A percentile compares a stretch with the other conserved stretches of the same genome.
Conservation (phyloP, 495 filamentous ascomycete species). For the Aspergillus sparsus region DNA sequence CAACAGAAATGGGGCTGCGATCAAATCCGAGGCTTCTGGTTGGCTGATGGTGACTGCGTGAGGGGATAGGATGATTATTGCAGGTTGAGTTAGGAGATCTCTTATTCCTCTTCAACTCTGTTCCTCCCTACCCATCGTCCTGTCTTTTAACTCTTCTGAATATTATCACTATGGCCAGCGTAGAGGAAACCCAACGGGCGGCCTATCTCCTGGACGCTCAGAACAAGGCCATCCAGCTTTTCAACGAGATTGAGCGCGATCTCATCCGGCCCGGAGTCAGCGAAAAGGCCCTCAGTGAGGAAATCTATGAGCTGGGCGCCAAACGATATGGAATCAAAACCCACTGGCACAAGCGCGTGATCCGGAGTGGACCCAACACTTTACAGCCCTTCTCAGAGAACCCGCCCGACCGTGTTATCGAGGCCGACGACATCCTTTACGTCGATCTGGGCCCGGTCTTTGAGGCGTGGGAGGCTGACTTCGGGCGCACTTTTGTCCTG, state of each 20-base stretch:
- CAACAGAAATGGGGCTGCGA: no score
- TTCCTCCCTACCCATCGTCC: no score
- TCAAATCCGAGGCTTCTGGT: no score
- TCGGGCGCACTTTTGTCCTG: constrained; percentile 51
- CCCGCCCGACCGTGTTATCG: constrained; percentile 50
- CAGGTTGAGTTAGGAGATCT: no score
- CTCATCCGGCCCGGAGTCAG: constrained; percentile 47
- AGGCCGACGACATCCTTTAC: constrained; percentile 50
- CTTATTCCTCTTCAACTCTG: no score
- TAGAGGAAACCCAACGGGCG: constrained; percentile 34
- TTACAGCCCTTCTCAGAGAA: constrained; percentile 47
- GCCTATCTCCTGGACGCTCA: constrained; percentile 45
- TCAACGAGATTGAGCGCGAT: constrained; percentile 49
- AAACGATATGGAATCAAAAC: constrained; percentile 46
- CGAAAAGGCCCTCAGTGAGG: constrained; percentile 49
- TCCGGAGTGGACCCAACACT: constrained; percentile 53
- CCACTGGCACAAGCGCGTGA: constrained; percentile 55
- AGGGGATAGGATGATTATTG: no score
- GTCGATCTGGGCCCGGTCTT: constrained; percentile 54
- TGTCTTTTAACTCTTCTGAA: no score
- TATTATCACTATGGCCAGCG: neutral
- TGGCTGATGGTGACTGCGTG: no score
- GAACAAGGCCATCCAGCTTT: constrained; percentile 45
- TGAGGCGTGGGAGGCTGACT: constrained; percentile 54
- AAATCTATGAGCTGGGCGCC: constrained; percentile 48